Evolutionary conservation across 2,329 filamentous ascomycete genomes (phyloP).

Genomic region (Epichloe festucae): DNA sequence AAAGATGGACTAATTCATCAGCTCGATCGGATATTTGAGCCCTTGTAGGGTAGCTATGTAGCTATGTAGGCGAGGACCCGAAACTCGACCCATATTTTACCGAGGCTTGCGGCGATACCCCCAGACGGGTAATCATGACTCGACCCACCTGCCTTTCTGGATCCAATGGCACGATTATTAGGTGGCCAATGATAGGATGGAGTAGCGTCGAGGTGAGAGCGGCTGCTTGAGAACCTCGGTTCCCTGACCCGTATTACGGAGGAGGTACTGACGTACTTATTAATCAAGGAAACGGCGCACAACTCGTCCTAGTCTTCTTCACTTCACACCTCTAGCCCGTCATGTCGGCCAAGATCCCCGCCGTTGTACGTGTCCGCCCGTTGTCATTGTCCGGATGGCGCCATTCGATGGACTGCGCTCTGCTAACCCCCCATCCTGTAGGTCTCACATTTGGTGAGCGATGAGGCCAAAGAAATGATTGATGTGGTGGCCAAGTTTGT

Average conservation of each 20-base stretch:
- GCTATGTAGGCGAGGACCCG: too few relatives aligned
- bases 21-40: too few relatives aligned
- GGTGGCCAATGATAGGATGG: not conserved
- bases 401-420: not conserved
- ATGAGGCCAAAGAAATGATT: constrained; percentile 69
- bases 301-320: not conserved
- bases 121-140: too few relatives aligned
- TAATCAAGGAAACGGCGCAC: not conserved
- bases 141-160: too few relatives aligned
- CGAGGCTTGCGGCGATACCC: not conserved
- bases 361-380: constrained; percentile 14
- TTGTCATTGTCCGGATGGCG: not conserved
- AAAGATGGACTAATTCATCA: too few relatives aligned
- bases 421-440: constrained; percentile 10
- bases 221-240: constrained; percentile 4
- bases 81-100: not conserved
- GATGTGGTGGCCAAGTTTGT: constrained; percentile 92
- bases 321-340: not conserved
- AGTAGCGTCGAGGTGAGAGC: not conserved
- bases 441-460: constrained; percentile 55
- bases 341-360: constrained; percentile 22
- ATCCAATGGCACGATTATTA: too few relatives aligned
- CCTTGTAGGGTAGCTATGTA: too few relatives aligned
- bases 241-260: not conserved
- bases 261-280: not conserved